A percentile compares a stretch with the other conserved stretches of the same genome.
Evolutionary conservation across 129 eudicot species (phyloP).

Genomic region (Lonicera japonica): DNA sequence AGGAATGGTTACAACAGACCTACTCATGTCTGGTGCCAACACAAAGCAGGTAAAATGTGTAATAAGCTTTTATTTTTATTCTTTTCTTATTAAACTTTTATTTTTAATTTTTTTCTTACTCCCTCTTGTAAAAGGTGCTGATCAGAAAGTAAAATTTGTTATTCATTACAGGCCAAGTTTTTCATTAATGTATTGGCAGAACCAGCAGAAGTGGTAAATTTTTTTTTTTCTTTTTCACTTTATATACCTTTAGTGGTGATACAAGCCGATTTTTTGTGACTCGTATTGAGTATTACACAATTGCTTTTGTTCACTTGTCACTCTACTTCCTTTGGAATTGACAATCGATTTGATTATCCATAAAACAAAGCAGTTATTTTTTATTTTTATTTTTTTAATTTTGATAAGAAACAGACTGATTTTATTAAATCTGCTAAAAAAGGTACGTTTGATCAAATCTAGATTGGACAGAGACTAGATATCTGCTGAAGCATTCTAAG

Average conservation of each 20-base stretch:
- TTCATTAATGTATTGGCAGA: slow-evolving; percentile 96
- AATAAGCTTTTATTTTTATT: not conserved
- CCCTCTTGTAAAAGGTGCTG: slow-evolving; percentile 6
- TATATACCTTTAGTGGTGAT: not conserved
- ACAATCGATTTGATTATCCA: not conserved
- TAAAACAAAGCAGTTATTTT: no score
- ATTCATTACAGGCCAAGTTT: slow-evolving; percentile 81
- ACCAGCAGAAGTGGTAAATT: slow-evolving; percentile 85
- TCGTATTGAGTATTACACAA: not conserved
- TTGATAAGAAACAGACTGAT: no score
- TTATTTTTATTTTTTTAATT: no score
- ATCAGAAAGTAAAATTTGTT: slow-evolving; percentile 7
- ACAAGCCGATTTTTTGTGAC: not conserved
- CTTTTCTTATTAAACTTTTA: no score
- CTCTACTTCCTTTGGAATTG: not conserved
- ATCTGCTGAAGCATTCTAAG: no score
- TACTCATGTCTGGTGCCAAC: slow-evolving; percentile 94
- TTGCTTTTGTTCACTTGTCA: not conserved
- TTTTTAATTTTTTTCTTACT: slow-evolving; percentile 3
- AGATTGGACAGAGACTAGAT: no score
- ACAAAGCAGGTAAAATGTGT: slow-evolving; percentile 70
- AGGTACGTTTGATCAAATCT: no score
- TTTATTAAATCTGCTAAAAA: no score
- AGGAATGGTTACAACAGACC: slow-evolving; percentile 99
- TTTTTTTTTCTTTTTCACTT: not conserved